Conservation (phyloP, 2,329 filamentous ascomycete genomes). For the Curvularia spicifera region DNA sequence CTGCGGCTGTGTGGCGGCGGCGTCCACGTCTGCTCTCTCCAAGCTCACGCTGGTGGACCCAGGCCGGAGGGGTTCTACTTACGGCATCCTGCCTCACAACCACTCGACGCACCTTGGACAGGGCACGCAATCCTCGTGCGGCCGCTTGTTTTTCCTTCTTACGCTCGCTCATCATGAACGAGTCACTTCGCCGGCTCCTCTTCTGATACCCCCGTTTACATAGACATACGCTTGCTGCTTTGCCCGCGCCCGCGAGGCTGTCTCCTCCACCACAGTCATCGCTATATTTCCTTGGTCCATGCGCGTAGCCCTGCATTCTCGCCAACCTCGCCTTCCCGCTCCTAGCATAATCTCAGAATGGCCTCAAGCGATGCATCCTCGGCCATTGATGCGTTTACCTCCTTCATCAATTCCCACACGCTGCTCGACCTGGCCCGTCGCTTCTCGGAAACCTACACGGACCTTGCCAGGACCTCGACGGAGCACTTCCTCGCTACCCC, state of each 20-base stretch:
- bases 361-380: slow-evolving; percentile 22
- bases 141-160: slow-evolving; percentile 8
- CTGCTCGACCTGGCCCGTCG: slow-evolving; percentile 44
- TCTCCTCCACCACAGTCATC: neutral
- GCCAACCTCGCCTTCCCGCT: slow-evolving; percentile 1
- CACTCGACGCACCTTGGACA: slow-evolving; percentile 3
- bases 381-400: slow-evolving; percentile 40
- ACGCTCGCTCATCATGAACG: slow-evolving; percentile 11
- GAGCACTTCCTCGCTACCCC: slow-evolving; percentile 52
- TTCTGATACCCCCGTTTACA: slow-evolving; percentile 8
- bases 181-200: slow-evolving; percentile 4
- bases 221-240: neutral
- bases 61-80: slow-evolving; percentile 20
- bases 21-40: neutral
- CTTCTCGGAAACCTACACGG: slow-evolving; percentile 46
- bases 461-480: slow-evolving; percentile 44
- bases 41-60: slow-evolving; percentile 13
- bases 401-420: slow-evolving; percentile 39
- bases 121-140: neutral
- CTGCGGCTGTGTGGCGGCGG: slow-evolving; percentile 13
- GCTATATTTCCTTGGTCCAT: slow-evolving; percentile 9
- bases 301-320: slow-evolving; percentile 15
- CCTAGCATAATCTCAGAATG: slow-evolving; percentile 24
- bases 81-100: slow-evolving; percentile 22
- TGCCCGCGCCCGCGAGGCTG: slow-evolving; percentile 5